phyloP scores from a whole-genome alignment of 495 filamentous ascomycete genomes.

The Neurospora sp. region DNA sequence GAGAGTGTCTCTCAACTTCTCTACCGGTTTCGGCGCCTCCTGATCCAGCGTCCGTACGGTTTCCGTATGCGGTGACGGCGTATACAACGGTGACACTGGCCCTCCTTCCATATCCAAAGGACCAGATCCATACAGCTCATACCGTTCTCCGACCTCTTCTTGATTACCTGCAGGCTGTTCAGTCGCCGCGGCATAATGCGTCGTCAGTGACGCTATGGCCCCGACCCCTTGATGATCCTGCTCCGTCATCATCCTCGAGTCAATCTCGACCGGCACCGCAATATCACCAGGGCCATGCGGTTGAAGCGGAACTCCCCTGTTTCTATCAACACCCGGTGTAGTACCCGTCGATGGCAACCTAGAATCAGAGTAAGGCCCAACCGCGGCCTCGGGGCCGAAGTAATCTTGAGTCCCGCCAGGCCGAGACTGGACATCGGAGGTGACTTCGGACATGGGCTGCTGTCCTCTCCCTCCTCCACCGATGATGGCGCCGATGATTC shows the following conservation, averaged over 20 bases:
- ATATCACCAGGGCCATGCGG: slow-evolving; percentile 23
- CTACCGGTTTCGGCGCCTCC: not conserved
- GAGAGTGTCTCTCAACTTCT: not conserved
- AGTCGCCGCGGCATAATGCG: slow-evolving; percentile 11
- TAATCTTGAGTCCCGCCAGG: slow-evolving; percentile 21
- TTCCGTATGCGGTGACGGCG: not conserved
- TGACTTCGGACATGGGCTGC: slow-evolving; percentile 16
- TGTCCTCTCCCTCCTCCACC: slow-evolving; percentile 6
- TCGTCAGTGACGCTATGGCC: slow-evolving; percentile 20
- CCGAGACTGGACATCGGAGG: slow-evolving; percentile 14
- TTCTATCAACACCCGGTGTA: slow-evolving; percentile 5
- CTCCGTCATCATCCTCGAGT: slow-evolving; percentile 8
- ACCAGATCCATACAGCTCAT: slow-evolving; percentile 19
- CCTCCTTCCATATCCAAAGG: not conserved
- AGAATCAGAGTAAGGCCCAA: slow-evolving; percentile 26
- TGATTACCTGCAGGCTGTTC: not conserved
- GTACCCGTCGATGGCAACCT: slow-evolving; percentile 6
- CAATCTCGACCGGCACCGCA: slow-evolving; percentile 25
- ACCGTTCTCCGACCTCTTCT: slow-evolving; percentile 3
- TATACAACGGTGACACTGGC: not conserved
- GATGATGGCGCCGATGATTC: not conserved
- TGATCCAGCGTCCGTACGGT: not conserved
- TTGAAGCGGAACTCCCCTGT: slow-evolving; percentile 13
- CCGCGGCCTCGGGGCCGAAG: slow-evolving; percentile 20
- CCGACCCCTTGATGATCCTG: slow-evolving; percentile 14